These are phyloP conservation scores for Ogataea sp. DNA, from an alignment of 805 yeast species.

Conservation along the genomic window DNA sequence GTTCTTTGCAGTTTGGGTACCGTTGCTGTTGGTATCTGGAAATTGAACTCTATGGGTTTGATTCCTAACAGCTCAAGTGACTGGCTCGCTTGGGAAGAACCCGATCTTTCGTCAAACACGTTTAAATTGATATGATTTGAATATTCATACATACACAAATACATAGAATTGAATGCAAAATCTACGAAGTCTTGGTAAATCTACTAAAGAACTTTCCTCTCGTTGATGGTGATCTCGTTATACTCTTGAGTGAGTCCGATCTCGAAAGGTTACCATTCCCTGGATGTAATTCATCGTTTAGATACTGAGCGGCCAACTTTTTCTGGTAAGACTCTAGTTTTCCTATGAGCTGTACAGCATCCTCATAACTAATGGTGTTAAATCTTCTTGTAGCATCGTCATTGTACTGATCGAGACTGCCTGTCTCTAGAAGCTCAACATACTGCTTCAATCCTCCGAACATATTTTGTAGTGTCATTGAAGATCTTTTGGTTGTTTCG, in stretches of 20 bases:
- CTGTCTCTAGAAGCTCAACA: slow-evolving; percentile 59
- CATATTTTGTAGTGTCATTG: slow-evolving; percentile 57
- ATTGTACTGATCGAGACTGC: slow-evolving; percentile 55
- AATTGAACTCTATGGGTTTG: slow-evolving; percentile 80
- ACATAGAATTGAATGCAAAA: background rate
- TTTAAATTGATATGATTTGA: background rate
- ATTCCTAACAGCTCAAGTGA: slow-evolving; percentile 84
- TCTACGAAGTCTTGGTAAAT: background rate
- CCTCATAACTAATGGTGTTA: slow-evolving; percentile 67
- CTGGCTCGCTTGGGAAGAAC: slow-evolving; percentile 82
- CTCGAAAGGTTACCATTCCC: too few relatives aligned
- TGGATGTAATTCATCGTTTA: too few relatives aligned
- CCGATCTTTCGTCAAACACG: slow-evolving; percentile 5
- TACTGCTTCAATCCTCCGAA: slow-evolving; percentile 76
- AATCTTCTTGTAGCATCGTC: slow-evolving; percentile 54
- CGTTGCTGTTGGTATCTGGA: slow-evolving; percentile 75
- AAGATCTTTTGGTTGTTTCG: slow-evolving; percentile 11
- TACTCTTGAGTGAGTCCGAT: slow-evolving; percentile 3
- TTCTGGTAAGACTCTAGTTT: slow-evolving; percentile 35
- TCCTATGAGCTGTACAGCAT: slow-evolving; percentile 51
- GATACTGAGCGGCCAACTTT: too few relatives aligned
- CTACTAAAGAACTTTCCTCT: slow-evolving; percentile 1
- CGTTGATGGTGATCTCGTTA: slow-evolving; percentile 5
- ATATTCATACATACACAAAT: background rate
- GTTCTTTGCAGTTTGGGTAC: slow-evolving; percentile 38